These are phyloP conservation scores for Dillenia suffruticosa DNA, from an alignment of 164 flowering plant species.

Conservation along the genomic window DNA sequence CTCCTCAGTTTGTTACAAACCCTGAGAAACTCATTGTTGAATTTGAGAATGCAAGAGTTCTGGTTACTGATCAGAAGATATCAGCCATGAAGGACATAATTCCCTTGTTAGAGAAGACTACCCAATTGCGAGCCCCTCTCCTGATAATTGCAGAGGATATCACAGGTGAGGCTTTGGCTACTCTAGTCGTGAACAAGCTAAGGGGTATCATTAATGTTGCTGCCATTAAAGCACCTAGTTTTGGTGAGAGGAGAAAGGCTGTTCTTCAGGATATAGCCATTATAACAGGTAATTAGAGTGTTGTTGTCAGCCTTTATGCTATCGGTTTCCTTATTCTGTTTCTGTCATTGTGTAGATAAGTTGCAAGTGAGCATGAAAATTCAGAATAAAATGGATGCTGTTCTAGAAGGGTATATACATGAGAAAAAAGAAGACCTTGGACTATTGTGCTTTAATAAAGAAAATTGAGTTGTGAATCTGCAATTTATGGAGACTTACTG, in stretches of 20 bases:
- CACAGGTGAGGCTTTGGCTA: conserved; percentile 81
- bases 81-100: conserved; percentile 82
- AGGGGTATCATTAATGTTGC: conserved; percentile 70
- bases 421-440: no score
- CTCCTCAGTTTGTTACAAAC: conserved; percentile 98
- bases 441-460: no score
- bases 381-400: no score
- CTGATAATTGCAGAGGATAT: conserved; percentile 94
- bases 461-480: no score
- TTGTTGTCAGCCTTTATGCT: no score
- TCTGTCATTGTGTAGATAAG: no score
- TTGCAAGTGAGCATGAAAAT: no score
- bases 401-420: no score
- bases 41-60: conserved; percentile 89
- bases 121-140: conserved; percentile 63
- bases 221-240: conserved; percentile 85
- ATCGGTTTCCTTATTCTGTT: no score
- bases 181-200: conserved; percentile 71
- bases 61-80: conserved; percentile 92
- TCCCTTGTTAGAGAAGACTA: conserved; percentile 61
- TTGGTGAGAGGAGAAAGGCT: conserved; percentile 95
- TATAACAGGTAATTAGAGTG: conserved; percentile 38
- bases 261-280: conserved; percentile 94
- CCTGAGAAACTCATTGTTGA: conserved; percentile 80
- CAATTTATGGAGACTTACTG: no score